phyloP scores from a whole-genome alignment of 257 asterid genomes.

The Gardenia jasminoides region DNA sequence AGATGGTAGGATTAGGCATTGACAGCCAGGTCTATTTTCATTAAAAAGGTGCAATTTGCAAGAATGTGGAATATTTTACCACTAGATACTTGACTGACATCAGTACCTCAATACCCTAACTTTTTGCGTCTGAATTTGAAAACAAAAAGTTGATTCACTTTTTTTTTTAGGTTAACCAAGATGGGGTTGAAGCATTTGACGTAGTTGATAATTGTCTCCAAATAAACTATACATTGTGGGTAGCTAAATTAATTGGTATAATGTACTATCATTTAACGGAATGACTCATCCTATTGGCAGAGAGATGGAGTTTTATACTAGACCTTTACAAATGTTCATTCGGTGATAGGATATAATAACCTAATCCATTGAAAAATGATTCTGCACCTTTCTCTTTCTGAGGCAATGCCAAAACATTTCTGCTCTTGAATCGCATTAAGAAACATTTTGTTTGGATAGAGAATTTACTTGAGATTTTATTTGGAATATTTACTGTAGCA shows the following conservation, averaged over 20 bases:
- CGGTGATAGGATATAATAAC: not conserved
- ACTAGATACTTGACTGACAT: not conserved
- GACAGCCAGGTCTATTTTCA: conserved; percentile 1
- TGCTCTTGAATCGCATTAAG: not conserved
- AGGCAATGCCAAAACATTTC: not conserved
- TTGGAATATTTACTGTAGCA: too few species aligned
- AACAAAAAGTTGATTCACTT: not conserved
- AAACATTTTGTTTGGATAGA: too few species aligned
- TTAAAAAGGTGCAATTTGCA: conserved; percentile 19
- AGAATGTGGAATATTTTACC: not conserved
- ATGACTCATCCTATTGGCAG: too few species aligned
- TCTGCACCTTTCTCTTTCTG: not conserved
- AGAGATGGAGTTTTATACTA: too few species aligned
- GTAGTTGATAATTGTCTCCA: not conserved
- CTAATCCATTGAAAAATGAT: not conserved
- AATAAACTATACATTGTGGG: not conserved
- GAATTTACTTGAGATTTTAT: too few species aligned
- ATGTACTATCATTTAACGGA: not conserved
- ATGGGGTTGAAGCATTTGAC: not conserved
- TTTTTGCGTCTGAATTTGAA: not conserved
- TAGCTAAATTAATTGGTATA: not conserved
- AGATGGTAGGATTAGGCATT: not conserved
- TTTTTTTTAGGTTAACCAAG: not conserved
- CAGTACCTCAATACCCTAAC: not conserved
- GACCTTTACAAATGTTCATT: too few species aligned